These are phyloP conservation scores for Pseudocercospora eumusae DNA, from an alignment of 2,329 filamentous ascomycete species.

Conservation along the genomic window DNA sequence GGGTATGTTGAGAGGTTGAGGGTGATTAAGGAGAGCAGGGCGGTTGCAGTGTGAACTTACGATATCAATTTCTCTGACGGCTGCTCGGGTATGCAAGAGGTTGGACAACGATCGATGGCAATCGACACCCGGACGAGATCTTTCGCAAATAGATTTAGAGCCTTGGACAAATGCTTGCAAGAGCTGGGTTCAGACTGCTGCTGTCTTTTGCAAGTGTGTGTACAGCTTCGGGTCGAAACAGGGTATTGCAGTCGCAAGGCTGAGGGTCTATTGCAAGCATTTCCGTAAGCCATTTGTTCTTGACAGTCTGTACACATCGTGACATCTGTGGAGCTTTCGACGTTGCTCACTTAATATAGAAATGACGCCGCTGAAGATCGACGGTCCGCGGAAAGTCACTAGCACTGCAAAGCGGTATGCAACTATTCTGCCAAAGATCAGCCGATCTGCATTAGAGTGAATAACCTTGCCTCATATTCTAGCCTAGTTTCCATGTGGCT, in stretches of 20 bases:
- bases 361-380: not conserved
- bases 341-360: not conserved
- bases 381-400: not conserved
- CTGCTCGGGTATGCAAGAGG: too few relatives aligned
- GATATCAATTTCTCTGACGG: not conserved
- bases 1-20: not conserved
- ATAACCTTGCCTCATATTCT: too few relatives aligned
- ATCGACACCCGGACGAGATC: too few relatives aligned
- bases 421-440: not conserved
- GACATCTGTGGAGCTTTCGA: not conserved
- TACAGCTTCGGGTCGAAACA: not conserved
- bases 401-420: not conserved
- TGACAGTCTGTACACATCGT: not conserved
- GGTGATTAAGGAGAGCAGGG: not conserved
- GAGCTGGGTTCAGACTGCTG: not conserved
- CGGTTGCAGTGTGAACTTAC: not conserved
- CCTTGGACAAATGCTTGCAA: not conserved
- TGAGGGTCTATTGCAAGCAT: not conserved
- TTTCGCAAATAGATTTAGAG: not conserved
- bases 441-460: not conserved
- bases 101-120: too few relatives aligned
- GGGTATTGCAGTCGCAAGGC: not conserved
- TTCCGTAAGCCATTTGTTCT: not conserved
- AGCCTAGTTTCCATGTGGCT: not conserved
- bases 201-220: too few relatives aligned